These are phyloP conservation scores for Neofusicoccum laricinum DNA, from an alignment of 2,329 filamentous ascomycete genomes.

Conservation along the genomic window DNA sequence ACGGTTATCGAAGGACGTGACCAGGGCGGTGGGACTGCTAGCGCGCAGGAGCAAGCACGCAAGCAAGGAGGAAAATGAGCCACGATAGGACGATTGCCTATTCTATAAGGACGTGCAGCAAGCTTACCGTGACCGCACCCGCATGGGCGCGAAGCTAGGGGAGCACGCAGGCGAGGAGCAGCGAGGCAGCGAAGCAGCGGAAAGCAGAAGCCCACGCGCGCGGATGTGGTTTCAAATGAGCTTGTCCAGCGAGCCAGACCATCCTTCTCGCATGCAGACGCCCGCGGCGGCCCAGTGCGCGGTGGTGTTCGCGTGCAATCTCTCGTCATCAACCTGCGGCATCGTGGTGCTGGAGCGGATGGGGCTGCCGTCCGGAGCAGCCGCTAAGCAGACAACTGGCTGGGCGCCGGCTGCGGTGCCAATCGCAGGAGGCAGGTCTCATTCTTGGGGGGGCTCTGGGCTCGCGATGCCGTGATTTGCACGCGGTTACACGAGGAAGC, in stretches of 20 bases:
- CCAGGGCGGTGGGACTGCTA: not conserved
- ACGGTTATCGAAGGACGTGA: not conserved
- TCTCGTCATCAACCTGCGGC: constrained; percentile 12
- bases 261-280: constrained; percentile 1
- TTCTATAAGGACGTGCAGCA: not conserved
- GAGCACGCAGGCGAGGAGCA: constrained; percentile 3
- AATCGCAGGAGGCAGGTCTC: not conserved
- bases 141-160: constrained; percentile 11
- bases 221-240: constrained; percentile 4
- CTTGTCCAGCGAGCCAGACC: constrained; percentile 3
- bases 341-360: not conserved
- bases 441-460: not conserved
- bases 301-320: not conserved
- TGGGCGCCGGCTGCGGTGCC: not conserved
- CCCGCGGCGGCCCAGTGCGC: not conserved
- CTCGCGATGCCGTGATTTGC: not conserved
- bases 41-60: not conserved
- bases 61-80: constrained; percentile 14
- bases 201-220: not conserved
- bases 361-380: not conserved
- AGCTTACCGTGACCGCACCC: not conserved
- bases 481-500: constrained; percentile 7
- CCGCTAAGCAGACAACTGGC: not conserved
- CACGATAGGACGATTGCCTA: constrained; percentile 3
- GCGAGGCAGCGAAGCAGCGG: not conserved